phyloP scores from a whole-genome alignment of 345 rosid species.

The Eutrema yunnanense region DNA sequence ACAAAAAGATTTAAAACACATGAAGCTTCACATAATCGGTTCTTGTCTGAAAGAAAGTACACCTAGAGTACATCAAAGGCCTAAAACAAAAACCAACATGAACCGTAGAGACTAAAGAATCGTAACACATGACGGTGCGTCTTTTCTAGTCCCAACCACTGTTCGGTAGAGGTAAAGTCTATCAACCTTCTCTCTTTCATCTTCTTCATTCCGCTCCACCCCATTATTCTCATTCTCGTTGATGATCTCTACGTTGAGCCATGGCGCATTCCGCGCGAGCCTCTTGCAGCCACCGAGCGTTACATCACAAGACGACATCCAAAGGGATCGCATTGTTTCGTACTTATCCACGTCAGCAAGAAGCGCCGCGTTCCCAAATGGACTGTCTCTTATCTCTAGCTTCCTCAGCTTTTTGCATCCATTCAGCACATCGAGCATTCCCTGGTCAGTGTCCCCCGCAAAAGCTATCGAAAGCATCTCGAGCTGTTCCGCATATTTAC shows the following conservation, averaged over 20 bases:
- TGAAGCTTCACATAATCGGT: not conserved
- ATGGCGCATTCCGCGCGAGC: slow-evolving; percentile 62
- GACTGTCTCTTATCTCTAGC: slow-evolving; percentile 87
- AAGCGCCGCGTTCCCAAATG: slow-evolving; percentile 83
- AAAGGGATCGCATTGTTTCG: slow-evolving; percentile 99
- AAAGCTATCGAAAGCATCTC: slow-evolving; percentile 97
- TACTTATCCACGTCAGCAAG: slow-evolving; percentile 76
- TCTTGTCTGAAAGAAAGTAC: slow-evolving; percentile 15
- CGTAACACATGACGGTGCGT: slow-evolving; percentile 72
- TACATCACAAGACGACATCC: slow-evolving; percentile 98
- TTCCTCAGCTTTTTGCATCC: slow-evolving; percentile 89
- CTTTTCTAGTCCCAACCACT: slow-evolving; percentile 66
- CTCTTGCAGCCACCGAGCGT: slow-evolving; percentile 86
- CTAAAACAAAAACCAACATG: not conserved
- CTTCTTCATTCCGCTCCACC: slow-evolving; percentile 21
- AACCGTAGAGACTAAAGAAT: slow-evolving; percentile 12
- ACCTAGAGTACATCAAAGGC: not conserved
- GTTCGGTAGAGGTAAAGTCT: slow-evolving; percentile 85
- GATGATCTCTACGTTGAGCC: slow-evolving; percentile 84
- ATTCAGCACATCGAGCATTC: slow-evolving; percentile 76
- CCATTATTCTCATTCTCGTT: slow-evolving; percentile 42
- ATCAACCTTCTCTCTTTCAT: slow-evolving; percentile 46
- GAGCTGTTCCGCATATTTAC: slow-evolving; percentile 72
- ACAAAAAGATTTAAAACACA: not conserved
- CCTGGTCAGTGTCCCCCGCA: slow-evolving; percentile 82